phyloP scores from a whole-genome alignment of 306 rosid genomes.

The Acacia acuminata region DNA sequence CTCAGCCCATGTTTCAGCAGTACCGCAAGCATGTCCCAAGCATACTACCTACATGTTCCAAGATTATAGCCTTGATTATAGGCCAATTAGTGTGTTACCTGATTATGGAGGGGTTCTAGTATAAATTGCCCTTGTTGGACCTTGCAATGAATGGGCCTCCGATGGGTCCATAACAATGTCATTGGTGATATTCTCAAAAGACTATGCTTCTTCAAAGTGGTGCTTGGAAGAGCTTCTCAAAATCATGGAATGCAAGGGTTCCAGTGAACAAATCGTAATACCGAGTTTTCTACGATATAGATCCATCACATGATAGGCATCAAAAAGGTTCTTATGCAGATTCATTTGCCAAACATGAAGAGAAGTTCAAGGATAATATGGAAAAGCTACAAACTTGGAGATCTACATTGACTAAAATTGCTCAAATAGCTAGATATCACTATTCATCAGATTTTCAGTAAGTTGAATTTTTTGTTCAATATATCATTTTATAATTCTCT shows the following conservation, averaged over 20 bases:
- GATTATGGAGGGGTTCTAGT: no score
- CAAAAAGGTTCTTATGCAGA: background rate
- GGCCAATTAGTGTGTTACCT: no score
- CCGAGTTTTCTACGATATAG: background rate
- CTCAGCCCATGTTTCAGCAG: no score
- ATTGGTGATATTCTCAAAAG: background rate
- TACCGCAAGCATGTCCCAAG: no score
- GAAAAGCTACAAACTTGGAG: background rate
- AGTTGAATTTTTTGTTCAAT: no score
- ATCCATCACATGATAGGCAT: background rate
- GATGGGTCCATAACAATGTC: no score
- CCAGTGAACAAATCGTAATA: background rate
- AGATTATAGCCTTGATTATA: no score
- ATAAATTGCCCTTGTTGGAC: no score
- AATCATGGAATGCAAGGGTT: background rate
- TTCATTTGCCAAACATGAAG: background rate
- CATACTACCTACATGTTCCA: no score
- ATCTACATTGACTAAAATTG: background rate
- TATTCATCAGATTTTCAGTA: no score
- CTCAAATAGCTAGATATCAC: background rate
- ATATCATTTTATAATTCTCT: no score
- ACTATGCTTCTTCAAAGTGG: background rate
- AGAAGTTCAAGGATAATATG: background rate
- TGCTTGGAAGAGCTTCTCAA: background rate
- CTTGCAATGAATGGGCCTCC: no score